phyloP scores from a whole-genome alignment of 495 filamentous ascomycete species.

The Astrothelium subdiscretum region DNA sequence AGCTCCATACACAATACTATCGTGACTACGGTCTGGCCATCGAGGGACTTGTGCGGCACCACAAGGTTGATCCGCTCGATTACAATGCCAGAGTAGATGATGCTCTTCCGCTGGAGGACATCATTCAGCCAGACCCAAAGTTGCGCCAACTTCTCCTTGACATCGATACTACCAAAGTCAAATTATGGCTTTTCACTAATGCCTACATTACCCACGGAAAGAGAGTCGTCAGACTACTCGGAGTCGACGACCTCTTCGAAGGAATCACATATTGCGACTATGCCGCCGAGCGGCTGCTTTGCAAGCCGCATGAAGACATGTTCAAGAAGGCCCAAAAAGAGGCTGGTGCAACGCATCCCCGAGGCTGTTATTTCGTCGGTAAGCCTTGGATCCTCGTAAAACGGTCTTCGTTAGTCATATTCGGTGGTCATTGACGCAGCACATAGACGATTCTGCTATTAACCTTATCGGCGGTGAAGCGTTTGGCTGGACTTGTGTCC shows the following conservation, averaged over 20 bases:
- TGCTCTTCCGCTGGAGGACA: constrained; percentile 72
- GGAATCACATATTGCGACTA: constrained; percentile 93
- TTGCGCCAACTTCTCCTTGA: constrained; percentile 67
- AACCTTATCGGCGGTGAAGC: constrained; percentile 62
- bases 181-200: constrained; percentile 90
- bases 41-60: constrained; percentile 82
- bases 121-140: constrained; percentile 64
- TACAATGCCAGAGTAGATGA: constrained; percentile 95
- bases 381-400: constrained; percentile 23
- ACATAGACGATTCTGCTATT: constrained; percentile 65
- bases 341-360: constrained; percentile 26
- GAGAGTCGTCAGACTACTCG: constrained; percentile 69
- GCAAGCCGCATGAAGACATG: constrained; percentile 79
- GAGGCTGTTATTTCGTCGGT: constrained; percentile 81
- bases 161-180: constrained; percentile 68
- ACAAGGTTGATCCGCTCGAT: constrained; percentile 88
- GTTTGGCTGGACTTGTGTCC: constrained; percentile 68
- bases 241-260: constrained; percentile 79
- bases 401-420: background rate
- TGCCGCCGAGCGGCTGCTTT: constrained; percentile 49
- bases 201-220: constrained; percentile 83
- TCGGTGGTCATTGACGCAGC: background rate
- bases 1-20: constrained; percentile 86
- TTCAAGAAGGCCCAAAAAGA: constrained; percentile 59
- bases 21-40: constrained; percentile 93